These are phyloP conservation scores for Candolleomyces eurysporus DNA, from an alignment of 768 basidiomycete species.

Conservation along the genomic window DNA sequence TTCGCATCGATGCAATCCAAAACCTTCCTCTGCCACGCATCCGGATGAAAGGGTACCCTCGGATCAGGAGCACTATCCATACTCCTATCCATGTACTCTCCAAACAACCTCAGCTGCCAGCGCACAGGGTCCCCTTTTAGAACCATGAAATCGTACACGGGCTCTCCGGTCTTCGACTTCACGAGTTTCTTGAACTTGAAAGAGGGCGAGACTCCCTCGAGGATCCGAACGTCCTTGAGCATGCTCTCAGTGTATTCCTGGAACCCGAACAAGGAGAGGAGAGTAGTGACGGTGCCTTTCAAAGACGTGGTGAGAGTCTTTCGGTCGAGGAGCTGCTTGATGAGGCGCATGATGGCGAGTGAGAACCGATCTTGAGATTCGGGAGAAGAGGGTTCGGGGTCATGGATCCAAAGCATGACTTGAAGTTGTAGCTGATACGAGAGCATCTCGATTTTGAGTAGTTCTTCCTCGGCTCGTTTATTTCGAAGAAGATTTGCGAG, in stretches of 20 bases:
- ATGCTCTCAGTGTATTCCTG: constrained; percentile 31
- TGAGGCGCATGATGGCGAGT: constrained; percentile 44
- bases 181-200: constrained; percentile 61
- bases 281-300: constrained; percentile 33
- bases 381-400: constrained; percentile 34
- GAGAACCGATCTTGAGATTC: constrained; percentile 43
- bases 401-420: constrained; percentile 51
- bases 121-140: constrained; percentile 54
- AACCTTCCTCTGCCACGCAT: constrained; percentile 69
- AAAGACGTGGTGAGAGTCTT: constrained; percentile 34
- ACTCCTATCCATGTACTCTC: constrained; percentile 69
- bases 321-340: constrained; percentile 43
- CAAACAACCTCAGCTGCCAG: constrained; percentile 72
- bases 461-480: constrained; percentile 38
- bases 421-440: constrained; percentile 54
- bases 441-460: constrained; percentile 48
- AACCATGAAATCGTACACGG: constrained; percentile 49
- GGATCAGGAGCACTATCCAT: constrained; percentile 61
- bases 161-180: constrained; percentile 38
- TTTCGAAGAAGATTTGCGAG: constrained; percentile 44
- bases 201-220: constrained; percentile 27
- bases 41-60: constrained; percentile 63
- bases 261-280: constrained; percentile 50
- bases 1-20: constrained; percentile 60
- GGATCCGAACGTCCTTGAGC: constrained; percentile 12